These are phyloP conservation scores for Candida frijolesensis DNA, from an alignment of 1,139 yeast genomes.

Conservation along the genomic window DNA sequence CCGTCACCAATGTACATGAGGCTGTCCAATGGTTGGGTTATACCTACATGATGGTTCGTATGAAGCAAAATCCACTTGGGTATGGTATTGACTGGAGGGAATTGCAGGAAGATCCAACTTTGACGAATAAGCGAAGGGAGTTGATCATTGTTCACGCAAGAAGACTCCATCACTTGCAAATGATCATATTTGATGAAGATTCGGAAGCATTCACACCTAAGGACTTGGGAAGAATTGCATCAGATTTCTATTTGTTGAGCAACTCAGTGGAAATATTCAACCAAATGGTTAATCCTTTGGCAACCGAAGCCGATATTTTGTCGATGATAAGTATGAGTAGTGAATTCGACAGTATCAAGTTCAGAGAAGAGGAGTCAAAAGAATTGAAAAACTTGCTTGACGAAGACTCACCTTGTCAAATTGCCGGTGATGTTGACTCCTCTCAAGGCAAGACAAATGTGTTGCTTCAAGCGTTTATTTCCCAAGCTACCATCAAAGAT, in stretches of 20 bases:
- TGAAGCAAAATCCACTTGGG: conserved; percentile 91
- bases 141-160: conserved; percentile 82
- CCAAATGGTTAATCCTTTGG: conserved; percentile 77
- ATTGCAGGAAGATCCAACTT: conserved; percentile 76
- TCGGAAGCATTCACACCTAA: conserved; percentile 81
- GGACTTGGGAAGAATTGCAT: conserved; percentile 91
- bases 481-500: conserved; percentile 71
- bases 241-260: conserved; percentile 86
- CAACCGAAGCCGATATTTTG: conserved; percentile 89
- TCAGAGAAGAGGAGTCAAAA: conserved; percentile 80
- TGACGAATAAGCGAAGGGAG: conserved; percentile 71
- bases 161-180: conserved; percentile 78
- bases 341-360: conserved; percentile 89
- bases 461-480: conserved; percentile 83
- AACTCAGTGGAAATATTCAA: conserved; percentile 90
- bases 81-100: conserved; percentile 94
- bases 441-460: conserved; percentile 88
- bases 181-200: conserved; percentile 89
- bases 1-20: conserved; percentile 92
- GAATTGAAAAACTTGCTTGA: conserved; percentile 71
- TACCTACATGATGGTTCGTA: conserved; percentile 90
- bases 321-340: conserved; percentile 91
- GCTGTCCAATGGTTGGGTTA: conserved; percentile 97
- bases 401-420: conserved; percentile 71
- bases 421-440: conserved; percentile 76